Evolutionary conservation across 345 rosid species (phyloP).

Genomic region (Alliaria petiolata): DNA sequence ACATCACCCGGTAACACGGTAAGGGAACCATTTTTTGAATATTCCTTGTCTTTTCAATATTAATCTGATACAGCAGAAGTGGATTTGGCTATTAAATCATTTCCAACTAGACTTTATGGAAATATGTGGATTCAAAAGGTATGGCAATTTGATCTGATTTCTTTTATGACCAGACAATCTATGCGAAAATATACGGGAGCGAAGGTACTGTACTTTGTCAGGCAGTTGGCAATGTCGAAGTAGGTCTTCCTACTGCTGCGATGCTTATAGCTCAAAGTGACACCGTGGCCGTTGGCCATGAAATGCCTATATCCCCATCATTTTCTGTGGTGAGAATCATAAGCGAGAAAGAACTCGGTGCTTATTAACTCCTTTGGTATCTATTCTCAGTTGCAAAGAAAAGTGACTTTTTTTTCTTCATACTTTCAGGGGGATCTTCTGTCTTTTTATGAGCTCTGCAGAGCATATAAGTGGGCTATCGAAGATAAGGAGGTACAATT

Average conservation of each 20-base stretch:
- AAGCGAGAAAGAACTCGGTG: constrained; percentile 18
- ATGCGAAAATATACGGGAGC: constrained; percentile 61
- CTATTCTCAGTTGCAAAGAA: too few relatives aligned
- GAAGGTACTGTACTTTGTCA: constrained; percentile 58
- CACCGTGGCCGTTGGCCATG: constrained; percentile 64
- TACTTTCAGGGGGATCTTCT: constrained; percentile 71
- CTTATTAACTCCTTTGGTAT: constrained; percentile 3
- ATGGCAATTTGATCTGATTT: constrained; percentile 8
- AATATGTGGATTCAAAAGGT: background rate
- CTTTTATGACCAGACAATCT: constrained; percentile 51
- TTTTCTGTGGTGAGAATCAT: constrained; percentile 65
- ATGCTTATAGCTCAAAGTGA: constrained; percentile 71
- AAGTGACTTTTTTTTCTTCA: constrained; percentile 18
- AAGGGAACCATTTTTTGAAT: constrained; percentile 21
- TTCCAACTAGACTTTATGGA: background rate
- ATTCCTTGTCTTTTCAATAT: constrained; percentile 4
- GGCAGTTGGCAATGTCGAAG: constrained; percentile 53
- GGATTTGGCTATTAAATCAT: too few relatives aligned
- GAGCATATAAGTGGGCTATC: constrained; percentile 63
- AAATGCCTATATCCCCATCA: constrained; percentile 75
- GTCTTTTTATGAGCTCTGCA: constrained; percentile 81
- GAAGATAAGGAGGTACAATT: constrained; percentile 67
- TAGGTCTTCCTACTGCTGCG: constrained; percentile 73
- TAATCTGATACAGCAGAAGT: constrained; percentile 3
- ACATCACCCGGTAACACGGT: constrained; percentile 88